Evolutionary conservation across 2,329 filamentous ascomycete species (phyloP), one percentile per base, ranked within the genome.

Genomic region (Fusarium robinianum): DNA sequence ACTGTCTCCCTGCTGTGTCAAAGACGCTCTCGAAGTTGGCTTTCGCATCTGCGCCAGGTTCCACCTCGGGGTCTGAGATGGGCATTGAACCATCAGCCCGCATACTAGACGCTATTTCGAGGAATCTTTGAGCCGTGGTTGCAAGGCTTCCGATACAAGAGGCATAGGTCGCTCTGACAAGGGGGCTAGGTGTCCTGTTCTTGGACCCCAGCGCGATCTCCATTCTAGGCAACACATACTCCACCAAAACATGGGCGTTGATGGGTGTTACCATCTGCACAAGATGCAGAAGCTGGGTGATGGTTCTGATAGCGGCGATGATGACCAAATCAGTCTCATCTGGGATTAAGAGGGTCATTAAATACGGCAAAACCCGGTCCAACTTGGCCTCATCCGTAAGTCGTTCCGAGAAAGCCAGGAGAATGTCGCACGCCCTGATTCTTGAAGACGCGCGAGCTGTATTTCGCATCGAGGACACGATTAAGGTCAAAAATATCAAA

Each of bases 311-410:
- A 3, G 91, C 90, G 16, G 91, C 84, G 34, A 96, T 83, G 32
- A 90, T 86, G 10, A 99, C 92, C 58, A 88, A 77, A 53, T 96
- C 89, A 2, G 87, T 83, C 55, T 84, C 83, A 63, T 99, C 94
- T 47, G 83, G 85, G 24, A 60, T 59, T 9, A 99, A 74, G 18
- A 97, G 70, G 5, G 84, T 81, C 71, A 96, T 87, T 23, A 97
- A 73, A 64, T 96, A 96, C 1, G 94, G 94, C 35, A 99, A 72
- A 16, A 97, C 87, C 35, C 94, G 83, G 67, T 99, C 95, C 34
- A 99, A 75, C 67, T 96, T 97, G 3, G 91, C 91, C 69, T 99
- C 94, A 64, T 99, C 95, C 0, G 92, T 95, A 16, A 97, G 70
- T 46, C 88, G 80, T 69, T 97, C 91, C 0, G 91, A 84, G 66